These are phyloP conservation scores for Lagenidium giganteum DNA, from an alignment of 352 stramenopile genomes.

Conservation along the genomic window DNA sequence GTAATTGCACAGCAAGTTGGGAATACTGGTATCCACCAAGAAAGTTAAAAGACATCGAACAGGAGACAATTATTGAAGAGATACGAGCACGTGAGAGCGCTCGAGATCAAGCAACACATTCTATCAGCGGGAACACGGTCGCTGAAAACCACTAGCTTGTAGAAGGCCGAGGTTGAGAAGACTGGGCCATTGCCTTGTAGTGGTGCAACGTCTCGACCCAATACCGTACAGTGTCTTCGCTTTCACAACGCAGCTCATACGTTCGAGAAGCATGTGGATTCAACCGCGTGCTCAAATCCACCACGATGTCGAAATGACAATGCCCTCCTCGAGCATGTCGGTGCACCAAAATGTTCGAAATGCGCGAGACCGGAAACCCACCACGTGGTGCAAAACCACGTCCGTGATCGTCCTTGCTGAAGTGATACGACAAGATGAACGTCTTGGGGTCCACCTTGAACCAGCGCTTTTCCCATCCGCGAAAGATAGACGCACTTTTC, in stretches of 20 bases:
- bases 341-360: constrained; percentile 53
- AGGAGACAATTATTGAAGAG: too few relatives aligned
- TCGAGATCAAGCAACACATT: too few relatives aligned
- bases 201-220: constrained; percentile 71
- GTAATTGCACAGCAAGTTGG: too few relatives aligned
- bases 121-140: too few relatives aligned
- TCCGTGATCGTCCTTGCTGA: constrained; percentile 54
- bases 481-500: constrained; percentile 74
- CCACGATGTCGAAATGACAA: constrained; percentile 63
- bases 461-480: constrained; percentile 60
- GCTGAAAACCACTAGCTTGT: too few relatives aligned
- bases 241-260: constrained; percentile 63
- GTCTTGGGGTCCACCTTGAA: constrained; percentile 69
- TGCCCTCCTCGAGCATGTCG: constrained; percentile 25
- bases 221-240: constrained; percentile 48
- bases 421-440: constrained; percentile 64
- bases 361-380: constrained; percentile 47
- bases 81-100: too few relatives aligned
- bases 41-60: too few relatives aligned
- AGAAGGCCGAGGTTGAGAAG: too few relatives aligned
- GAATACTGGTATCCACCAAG: too few relatives aligned
- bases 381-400: constrained; percentile 61
- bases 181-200: constrained; percentile 51
- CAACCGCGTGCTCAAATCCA: constrained; percentile 55
- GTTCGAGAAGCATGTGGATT: constrained; percentile 55